These are phyloP conservation scores for Psidium guajava DNA, from an alignment of 345 rosid genomes.

Conservation along the genomic window DNA sequence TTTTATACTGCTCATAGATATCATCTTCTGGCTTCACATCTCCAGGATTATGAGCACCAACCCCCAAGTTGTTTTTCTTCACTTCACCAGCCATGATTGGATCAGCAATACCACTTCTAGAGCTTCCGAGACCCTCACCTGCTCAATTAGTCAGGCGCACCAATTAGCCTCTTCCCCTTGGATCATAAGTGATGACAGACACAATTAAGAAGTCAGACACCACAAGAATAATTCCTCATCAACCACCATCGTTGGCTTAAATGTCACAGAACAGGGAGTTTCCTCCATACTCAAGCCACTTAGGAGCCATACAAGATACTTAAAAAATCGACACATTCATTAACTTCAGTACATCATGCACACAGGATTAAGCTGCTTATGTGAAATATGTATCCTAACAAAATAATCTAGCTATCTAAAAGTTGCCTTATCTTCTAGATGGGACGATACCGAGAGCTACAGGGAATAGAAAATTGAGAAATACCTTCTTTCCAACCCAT, in stretches of 20 bases:
- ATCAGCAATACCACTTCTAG: slow-evolving; percentile 81
- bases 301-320: background rate
- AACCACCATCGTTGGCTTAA: background rate
- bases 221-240: background rate
- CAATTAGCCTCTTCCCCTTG: background rate
- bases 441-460: background rate
- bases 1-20: slow-evolving; percentile 97
- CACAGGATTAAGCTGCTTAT: background rate
- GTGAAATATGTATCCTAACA: background rate
- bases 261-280: background rate
- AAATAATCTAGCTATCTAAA: background rate
- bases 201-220: background rate
- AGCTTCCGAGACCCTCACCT: slow-evolving; percentile 99
- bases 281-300: background rate
- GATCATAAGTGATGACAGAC: background rate
- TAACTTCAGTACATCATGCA: background rate
- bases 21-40: slow-evolving; percentile 90
- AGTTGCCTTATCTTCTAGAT: background rate
- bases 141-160: slow-evolving; percentile 6
- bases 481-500: slow-evolving; percentile 99
- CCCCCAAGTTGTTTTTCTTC: slow-evolving; percentile 84
- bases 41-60: slow-evolving; percentile 90
- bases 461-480: background rate
- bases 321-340: background rate
- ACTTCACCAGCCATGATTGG: slow-evolving; percentile 86